Evolutionary conservation across 2,329 filamentous ascomycete genomes (phyloP), one percentile per base, ranked within the genome.

Genomic region (Penicillium sp.): DNA sequence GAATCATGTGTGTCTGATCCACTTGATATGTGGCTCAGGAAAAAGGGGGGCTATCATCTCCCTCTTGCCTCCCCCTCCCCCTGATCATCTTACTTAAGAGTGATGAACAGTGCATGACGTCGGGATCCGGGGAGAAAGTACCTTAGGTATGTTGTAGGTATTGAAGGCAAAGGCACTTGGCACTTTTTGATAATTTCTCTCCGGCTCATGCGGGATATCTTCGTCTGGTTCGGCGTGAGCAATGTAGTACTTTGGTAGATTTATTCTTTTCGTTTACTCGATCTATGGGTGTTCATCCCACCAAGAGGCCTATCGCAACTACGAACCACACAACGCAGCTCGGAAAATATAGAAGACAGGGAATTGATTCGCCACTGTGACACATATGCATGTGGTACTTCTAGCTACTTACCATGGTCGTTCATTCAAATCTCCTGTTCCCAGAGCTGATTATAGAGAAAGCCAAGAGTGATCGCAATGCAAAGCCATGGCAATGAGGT

Each of bases 51-150:
- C 10, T 26, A 27, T 41, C 23, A 41, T 11, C 14, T 41, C 23
- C 7, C 10, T 39, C 13, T 35, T 35, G 13, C 13, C 32, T 23
- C 32, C 19, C 16, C 8, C 27, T n/a, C 32, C 55, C 58, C 55
- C 56, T 57, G 58, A 60, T 58, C 51, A 30, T 34, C 27, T 34
- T 10, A 1, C 3, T 11, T 2, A 13, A 34, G 10, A 48, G 47
- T 51, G 44, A 58, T 61, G 55, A 56, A 47, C 45, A 48, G 16
- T 57, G 38, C 56, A 63, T 63, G 61, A 63, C 61, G 60, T 62
- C 53, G 54, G 49, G 16, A 53, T 50, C 38, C 34, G 49, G 29
- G 45, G 29, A 34, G 23, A 36, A 23, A 23, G 23, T 23, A 23
- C 23, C 23, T 23, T n/a, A n/a, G n/a, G n/a, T n/a, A n/a, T n/a